Evolutionary conservation across 768 basidiomycete genomes (phyloP), one percentile per base, ranked within the genome.

Genomic region (Boletus subparvulus): DNA sequence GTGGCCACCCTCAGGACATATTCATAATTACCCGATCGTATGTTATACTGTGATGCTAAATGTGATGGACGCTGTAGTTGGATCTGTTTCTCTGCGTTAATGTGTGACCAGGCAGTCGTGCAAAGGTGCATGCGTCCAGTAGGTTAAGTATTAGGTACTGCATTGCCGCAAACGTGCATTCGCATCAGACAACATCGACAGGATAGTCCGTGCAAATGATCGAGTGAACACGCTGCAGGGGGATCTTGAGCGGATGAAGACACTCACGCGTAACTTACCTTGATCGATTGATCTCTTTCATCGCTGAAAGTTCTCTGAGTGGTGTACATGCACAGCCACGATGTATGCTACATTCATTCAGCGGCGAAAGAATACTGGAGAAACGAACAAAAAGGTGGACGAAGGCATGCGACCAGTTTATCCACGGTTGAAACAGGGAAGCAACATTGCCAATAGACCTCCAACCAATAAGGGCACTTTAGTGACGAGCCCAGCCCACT

Each of bases 401-500:
- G 9, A 26, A n/a, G 24, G 10, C 10, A 14, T 30, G 6, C 4
- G 17, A 56, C 24, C 16, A 32, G 16, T 13, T 17, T 32, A 52
- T 56, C 30, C 14, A 10, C 30, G 55, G 1, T 19, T 6, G 3
- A 39, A 13, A 35, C 19, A 36, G 17, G 50, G 41, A 32, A 55
- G 4, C 17, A 51, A 26, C 47, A 26, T 14, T 4, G 6, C 33
- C 45, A 50, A 33, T 9, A 63, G 3, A 36, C 42, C 19, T 2
- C 41, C 58, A 3, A 42, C 1, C 21, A 50, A 9, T 1, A 32
- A 1, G 11, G 54, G 58, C 1, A 41, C 6, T 16, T 36, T 54
- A 14, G 28, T 9, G 43, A 37, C 44, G 12, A 41, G 7, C 10
- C 52, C 32, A 32, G 42, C 45, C 60, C 60, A 61, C 40, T n/a